phyloP scores from a whole-genome alignment of 306 rosid genomes.

The Vicia sativa region DNA sequence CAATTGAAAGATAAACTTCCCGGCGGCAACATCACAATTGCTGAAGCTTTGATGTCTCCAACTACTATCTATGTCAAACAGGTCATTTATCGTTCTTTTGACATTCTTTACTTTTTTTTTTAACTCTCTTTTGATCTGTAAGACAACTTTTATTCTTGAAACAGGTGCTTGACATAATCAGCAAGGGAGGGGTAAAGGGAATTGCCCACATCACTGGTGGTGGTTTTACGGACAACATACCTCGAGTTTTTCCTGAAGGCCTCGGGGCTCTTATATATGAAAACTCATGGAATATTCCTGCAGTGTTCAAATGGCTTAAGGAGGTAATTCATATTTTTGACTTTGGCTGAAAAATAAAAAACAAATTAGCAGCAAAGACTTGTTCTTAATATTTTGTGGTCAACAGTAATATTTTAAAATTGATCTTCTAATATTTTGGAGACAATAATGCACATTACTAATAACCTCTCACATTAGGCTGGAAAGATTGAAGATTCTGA shows the following conservation, averaged over 20 bases:
- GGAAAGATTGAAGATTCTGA: slow-evolving; percentile 72
- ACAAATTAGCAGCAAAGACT: background rate
- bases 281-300: slow-evolving; percentile 72
- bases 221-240: slow-evolving; percentile 92
- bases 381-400: background rate
- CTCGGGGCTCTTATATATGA: slow-evolving; percentile 69
- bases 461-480: slow-evolving; percentile 50
- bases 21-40: slow-evolving; percentile 59
- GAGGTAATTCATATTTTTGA: slow-evolving; percentile 57
- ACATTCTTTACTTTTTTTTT: background rate
- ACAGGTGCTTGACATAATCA: slow-evolving; percentile 76
- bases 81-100: slow-evolving; percentile 47
- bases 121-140: background rate
- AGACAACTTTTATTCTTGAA: slow-evolving; percentile 11
- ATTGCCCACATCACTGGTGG: slow-evolving; percentile 93
- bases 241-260: slow-evolving; percentile 84
- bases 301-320: slow-evolving; percentile 87
- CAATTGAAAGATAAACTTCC: slow-evolving; percentile 73
- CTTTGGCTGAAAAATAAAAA: background rate
- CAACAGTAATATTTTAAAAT: slow-evolving; percentile 6
- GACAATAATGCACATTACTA: background rate
- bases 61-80: slow-evolving; percentile 86
- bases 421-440: slow-evolving; percentile 23
- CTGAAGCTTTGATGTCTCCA: slow-evolving; percentile 90
- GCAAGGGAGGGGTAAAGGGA: slow-evolving; percentile 87